Evolutionary conservation across 176 grass and related monocot genomes (phyloP), one percentile per base, ranked within the genome.

Genomic region (Lolium multiflorum): DNA sequence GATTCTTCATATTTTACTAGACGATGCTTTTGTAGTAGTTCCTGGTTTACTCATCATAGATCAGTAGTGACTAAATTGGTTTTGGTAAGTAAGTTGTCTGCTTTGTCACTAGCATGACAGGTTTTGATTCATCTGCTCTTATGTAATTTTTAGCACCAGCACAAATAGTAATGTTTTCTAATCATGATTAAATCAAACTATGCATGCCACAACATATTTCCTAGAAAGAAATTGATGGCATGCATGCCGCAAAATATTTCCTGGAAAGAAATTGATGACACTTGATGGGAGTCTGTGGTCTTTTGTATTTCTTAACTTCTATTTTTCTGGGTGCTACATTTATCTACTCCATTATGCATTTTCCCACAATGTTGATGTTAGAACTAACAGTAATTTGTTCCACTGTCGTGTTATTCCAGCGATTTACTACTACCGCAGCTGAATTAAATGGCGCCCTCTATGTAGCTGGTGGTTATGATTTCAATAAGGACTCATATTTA

Each of bases 391-490:
- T 46, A 18, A 43, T 70, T 60, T 10, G 43, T 62, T 56, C 22
- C 38, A 8, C 70, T 82, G 46, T 54, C 38, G 66, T 82, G 22
- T 63, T 90, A 44, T 88, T 77, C 61, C 91, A 98, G 96, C 79
- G 93, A 69, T 95, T 93, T 95, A 48, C 88, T 85, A 84, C 93
- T 81, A 89, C 88, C 15, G 89, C 86, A 74, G 88, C 87, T 7
- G 86, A 77, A 86, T 77, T 89, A 71, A 81, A 92, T 64, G 83
- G 89, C 16, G 50, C 81, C 22, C 58, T 98, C 38, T 94, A 94
- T 84, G 87, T 89, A 69, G 88, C 80, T 61, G 93, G 96, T 70
- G 96, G 93, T 87, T 95, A 86, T 91, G 89, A 98, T 92, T 93
- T 90, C 55, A 65, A 74, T 11, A 18, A 12, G 20, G 58, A 77